Evolutionary conservation across 2,329 filamentous ascomycete species (phyloP).

Genomic region (Gaeumannomyces sp.): DNA sequence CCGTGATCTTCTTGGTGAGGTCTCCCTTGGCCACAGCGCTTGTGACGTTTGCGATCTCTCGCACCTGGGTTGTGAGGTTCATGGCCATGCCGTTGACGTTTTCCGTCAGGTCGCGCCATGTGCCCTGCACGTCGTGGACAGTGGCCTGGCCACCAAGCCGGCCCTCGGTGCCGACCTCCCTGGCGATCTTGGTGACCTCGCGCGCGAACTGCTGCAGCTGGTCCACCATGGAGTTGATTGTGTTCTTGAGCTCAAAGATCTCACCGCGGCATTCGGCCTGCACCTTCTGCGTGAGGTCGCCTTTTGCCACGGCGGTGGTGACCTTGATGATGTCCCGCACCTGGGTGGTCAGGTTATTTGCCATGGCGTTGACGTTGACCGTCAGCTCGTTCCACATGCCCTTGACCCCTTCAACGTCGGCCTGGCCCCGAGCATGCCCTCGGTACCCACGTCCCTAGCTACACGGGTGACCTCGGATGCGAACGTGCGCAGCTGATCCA

Average conservation of each 20-base stretch:
- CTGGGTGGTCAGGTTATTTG: conserved; percentile 79
- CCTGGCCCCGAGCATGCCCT: conserved; percentile 79
- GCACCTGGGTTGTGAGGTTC: conserved; percentile 94
- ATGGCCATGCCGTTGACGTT: conserved; percentile 98
- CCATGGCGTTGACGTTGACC: conserved; percentile 83
- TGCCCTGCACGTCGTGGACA: conserved; percentile 92
- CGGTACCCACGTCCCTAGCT: conserved; percentile 76
- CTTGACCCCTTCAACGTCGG: conserved; percentile 75
- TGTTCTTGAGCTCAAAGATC: conserved; percentile 91
- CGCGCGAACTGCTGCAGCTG: conserved; percentile 94
- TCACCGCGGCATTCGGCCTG: conserved; percentile 88
- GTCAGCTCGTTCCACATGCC: conserved; percentile 87
- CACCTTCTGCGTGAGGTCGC: conserved; percentile 94
- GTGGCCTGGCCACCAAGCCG: conserved; percentile 90
- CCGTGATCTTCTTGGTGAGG: conserved; percentile 90
- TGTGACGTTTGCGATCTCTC: conserved; percentile 94
- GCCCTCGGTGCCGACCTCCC: conserved; percentile 94
- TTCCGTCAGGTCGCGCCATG: conserved; percentile 92
- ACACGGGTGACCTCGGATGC: conserved; percentile 79
- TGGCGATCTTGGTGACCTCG: conserved; percentile 92
- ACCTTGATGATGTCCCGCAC: conserved; percentile 91
- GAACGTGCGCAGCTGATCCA: conserved; percentile 77
- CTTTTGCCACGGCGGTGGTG: conserved; percentile 66
- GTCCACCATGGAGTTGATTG: conserved; percentile 99
- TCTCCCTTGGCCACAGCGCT: conserved; percentile 93